phyloP scores from a whole-genome alignment of 2,329 filamentous ascomycete genomes.

The Amauroascus niger region DNA sequence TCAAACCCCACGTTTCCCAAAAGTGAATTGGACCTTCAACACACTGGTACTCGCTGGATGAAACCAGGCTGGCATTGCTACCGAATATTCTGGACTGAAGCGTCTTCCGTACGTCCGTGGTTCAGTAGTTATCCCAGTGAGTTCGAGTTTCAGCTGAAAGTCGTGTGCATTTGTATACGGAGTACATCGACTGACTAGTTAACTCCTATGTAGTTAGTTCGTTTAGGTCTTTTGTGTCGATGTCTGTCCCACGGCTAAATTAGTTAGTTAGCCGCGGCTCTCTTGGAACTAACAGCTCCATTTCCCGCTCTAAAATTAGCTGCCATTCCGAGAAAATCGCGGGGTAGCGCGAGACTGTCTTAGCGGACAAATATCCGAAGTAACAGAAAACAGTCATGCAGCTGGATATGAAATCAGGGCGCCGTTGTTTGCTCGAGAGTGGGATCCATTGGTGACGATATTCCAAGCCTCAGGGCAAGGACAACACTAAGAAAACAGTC shows the following conservation, averaged over 20 bases:
- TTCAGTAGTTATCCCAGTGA: too few species aligned
- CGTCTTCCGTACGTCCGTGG: background rate
- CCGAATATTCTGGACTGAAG: background rate
- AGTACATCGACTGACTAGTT: too few species aligned
- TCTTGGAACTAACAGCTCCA: background rate
- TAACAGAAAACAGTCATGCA: background rate
- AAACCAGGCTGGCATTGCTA: background rate
- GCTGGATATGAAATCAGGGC: background rate
- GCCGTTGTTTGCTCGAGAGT: background rate
- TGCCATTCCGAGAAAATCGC: background rate
- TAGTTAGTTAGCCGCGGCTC: slow-evolving; percentile 9
- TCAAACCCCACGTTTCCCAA: background rate
- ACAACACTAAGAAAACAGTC: background rate
- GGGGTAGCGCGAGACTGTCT: background rate
- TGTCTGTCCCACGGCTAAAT: background rate
- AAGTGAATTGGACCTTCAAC: background rate
- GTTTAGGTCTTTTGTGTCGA: too few species aligned
- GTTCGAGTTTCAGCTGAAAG: too few species aligned
- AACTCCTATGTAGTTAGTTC: too few species aligned
- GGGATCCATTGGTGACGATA: background rate
- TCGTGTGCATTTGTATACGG: too few species aligned
- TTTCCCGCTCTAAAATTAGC: background rate
- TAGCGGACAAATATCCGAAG: background rate
- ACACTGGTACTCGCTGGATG: background rate
- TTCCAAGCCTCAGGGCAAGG: background rate